phyloP scores from a whole-genome alignment of 116 monocot genomes.

The Zostera marina region DNA sequence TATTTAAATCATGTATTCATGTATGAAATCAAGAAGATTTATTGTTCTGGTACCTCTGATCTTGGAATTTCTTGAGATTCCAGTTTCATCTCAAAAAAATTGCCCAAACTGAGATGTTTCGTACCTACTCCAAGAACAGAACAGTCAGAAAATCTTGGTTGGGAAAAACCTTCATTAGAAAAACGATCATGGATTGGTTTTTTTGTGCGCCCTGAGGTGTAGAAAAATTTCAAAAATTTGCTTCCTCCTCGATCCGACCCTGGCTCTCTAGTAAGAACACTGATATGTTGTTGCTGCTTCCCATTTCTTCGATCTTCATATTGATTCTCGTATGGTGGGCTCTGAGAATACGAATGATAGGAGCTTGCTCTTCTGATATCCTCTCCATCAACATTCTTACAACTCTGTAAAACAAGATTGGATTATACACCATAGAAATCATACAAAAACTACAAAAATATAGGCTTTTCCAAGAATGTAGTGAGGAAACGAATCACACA shows the following conservation, averaged over 20 bases:
- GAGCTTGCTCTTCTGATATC: constrained; percentile 64
- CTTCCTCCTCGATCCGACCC: constrained; percentile 57
- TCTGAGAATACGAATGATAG: constrained; percentile 92
- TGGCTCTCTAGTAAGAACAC: constrained; percentile 42
- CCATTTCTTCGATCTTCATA: constrained; percentile 82
- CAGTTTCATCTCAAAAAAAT: neutral
- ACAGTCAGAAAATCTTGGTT: constrained; percentile 49
- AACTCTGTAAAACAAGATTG: neutral
- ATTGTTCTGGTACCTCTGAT: too few species aligned
- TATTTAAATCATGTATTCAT: constrained; percentile 21
- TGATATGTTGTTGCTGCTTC: constrained; percentile 21
- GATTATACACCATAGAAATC: neutral
- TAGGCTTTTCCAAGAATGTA: neutral
- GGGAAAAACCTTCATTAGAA: constrained; percentile 44
- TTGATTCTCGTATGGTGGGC: constrained; percentile 88
- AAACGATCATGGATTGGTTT: constrained; percentile 55
- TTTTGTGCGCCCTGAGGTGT: constrained; percentile 39
- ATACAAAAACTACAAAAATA: neutral
- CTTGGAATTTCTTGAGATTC: neutral
- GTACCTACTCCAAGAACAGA: constrained; percentile 21
- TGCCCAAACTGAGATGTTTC: neutral
- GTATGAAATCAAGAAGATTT: neutral
- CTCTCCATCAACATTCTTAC: constrained; percentile 20
- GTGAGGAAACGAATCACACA: constrained; percentile 1
- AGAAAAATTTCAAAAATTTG: constrained; percentile 36